phyloP scores from a whole-genome alignment of 306 rosid genomes.

The Elaeagnus macrophylla region DNA sequence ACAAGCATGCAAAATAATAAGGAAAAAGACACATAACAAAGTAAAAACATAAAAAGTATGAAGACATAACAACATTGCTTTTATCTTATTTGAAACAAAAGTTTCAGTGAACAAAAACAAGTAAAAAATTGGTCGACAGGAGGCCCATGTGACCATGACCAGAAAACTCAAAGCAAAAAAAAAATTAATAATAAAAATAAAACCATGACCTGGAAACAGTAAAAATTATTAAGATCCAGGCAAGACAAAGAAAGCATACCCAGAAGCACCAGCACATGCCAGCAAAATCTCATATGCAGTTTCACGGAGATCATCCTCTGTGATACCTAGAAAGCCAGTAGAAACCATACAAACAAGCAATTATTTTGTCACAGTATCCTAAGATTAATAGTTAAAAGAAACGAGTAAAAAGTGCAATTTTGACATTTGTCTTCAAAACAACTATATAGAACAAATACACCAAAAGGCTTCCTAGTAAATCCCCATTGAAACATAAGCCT shows the following conservation, averaged over 20 bases:
- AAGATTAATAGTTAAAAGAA: background rate
- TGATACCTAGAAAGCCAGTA: slow-evolving; percentile 48
- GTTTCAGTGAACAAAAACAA: no score
- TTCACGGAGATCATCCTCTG: slow-evolving; percentile 91
- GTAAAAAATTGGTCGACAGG: no score
- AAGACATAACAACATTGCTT: slow-evolving; percentile 12
- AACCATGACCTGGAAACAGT: background rate
- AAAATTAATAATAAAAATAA: no score
- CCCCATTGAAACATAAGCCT: no score
- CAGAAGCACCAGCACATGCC: slow-evolving; percentile 98
- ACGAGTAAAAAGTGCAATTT: no score
- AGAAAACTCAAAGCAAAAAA: no score
- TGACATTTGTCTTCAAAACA: no score
- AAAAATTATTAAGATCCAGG: background rate
- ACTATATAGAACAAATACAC: no score
- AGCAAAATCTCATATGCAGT: slow-evolving; percentile 84
- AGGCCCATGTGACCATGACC: background rate
- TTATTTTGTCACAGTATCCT: slow-evolving; percentile 2
- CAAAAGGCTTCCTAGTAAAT: no score
- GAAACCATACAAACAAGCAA: slow-evolving; percentile 10
- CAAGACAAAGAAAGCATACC: slow-evolving; percentile 37
- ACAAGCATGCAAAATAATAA: slow-evolving; percentile 2
- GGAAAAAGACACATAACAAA: slow-evolving; percentile 14
- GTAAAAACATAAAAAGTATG: background rate
- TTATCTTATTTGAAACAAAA: no score